Percentiles rank a stretch among this genome's conserved stretches.
phyloP scores from a whole-genome alignment of 78 protist genomes.

The Dictyostelium citrinum region DNA sequence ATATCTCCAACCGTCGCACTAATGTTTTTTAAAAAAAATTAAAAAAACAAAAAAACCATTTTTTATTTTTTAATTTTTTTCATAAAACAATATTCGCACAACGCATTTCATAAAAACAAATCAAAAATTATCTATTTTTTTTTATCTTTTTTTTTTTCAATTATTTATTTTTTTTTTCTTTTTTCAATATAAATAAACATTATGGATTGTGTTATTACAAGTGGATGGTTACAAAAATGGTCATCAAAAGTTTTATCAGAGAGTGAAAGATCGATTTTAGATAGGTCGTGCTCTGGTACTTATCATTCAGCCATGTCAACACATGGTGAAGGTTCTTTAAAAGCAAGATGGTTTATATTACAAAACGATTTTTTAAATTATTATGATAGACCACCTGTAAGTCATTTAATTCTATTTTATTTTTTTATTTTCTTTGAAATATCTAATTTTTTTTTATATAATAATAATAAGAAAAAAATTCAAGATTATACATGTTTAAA shows the following conservation, averaged over 20 bases:
- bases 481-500: slow-evolving; percentile 58
- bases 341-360: slow-evolving; percentile 61
- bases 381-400: slow-evolving; percentile 69
- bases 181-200: neutral
- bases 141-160: neutral
- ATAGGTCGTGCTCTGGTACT: slow-evolving; percentile 65
- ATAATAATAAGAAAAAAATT: slow-evolving; percentile 24
- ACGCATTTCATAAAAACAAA: neutral
- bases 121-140: neutral
- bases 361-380: slow-evolving; percentile 61
- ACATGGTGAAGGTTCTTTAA: slow-evolving; percentile 27
- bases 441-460: too few relatives aligned
- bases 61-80: neutral
- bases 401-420: neutral
- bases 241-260: slow-evolving; percentile 43
- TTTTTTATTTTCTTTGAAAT: neutral
- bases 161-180: neutral
- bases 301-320: slow-evolving; percentile 37
- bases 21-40: neutral
- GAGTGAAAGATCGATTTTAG: slow-evolving; percentile 20
- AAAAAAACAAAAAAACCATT: too few relatives aligned
- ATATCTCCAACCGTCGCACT: neutral
- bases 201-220: slow-evolving; percentile 57
- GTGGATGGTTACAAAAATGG: slow-evolving; percentile 69
- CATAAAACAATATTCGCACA: neutral